A percentile compares a stretch with the other conserved stretches of the same genome.
phyloP scores from a whole-genome alignment of 495 filamentous ascomycete species.

The Neurospora tetrasperma region DNA sequence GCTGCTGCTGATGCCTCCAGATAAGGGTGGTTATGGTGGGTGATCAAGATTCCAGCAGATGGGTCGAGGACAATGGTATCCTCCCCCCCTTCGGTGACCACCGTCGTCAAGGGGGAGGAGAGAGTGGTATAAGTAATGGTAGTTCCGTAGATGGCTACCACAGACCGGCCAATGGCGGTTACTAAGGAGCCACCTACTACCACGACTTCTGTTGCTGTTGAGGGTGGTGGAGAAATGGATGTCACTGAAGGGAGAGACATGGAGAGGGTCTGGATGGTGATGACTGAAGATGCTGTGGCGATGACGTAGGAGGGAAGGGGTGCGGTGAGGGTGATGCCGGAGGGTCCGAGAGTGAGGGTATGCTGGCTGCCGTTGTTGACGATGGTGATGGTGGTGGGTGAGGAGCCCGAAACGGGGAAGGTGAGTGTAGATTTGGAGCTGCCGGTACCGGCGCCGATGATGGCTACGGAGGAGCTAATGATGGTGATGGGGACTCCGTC shows the following conservation, averaged over 20 bases:
- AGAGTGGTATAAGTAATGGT: slow-evolving; percentile 32
- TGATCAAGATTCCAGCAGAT: slow-evolving; percentile 25
- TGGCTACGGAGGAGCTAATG: slow-evolving; percentile 31
- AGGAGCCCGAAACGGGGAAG: slow-evolving; percentile 16
- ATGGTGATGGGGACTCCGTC: slow-evolving; percentile 38
- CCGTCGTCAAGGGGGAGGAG: slow-evolving; percentile 17
- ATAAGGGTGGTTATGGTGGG: slow-evolving; percentile 7
- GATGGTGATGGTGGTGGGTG: slow-evolving; percentile 17
- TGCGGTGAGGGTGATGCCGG: background rate
- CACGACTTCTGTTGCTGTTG: slow-evolving; percentile 19
- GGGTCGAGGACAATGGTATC: slow-evolving; percentile 38
- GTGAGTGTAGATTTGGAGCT: slow-evolving; percentile 29
- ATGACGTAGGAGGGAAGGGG: background rate
- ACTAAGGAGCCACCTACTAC: slow-evolving; percentile 37
- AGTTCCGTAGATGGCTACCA: slow-evolving; percentile 32
- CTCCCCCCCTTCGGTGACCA: slow-evolving; percentile 28
- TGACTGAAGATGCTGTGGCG: background rate
- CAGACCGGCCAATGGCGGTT: slow-evolving; percentile 34
- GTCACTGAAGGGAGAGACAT: background rate
- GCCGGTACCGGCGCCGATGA: slow-evolving; percentile 33
- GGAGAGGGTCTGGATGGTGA: background rate
- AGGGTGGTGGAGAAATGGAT: background rate
- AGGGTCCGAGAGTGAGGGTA: background rate
- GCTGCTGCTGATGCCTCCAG: background rate
- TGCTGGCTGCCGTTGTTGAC: background rate